Conservation (phyloP, 2,329 filamentous ascomycete genomes). For the Microsporum canis region DNA sequence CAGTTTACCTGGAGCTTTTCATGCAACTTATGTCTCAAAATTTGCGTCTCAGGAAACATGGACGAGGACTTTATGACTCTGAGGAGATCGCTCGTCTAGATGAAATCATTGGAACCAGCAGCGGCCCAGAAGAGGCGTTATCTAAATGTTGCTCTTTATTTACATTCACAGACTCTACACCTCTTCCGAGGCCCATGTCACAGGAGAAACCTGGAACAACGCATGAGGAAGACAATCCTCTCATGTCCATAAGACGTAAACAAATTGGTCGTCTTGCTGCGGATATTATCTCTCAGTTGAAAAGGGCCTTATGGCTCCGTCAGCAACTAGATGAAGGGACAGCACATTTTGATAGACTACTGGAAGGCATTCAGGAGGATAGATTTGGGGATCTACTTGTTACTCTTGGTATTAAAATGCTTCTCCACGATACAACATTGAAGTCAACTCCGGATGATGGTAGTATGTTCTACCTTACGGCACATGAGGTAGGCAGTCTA, state of each 20-base stretch:
- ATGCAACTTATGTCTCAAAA: conserved; percentile 43
- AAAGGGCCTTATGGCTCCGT: conserved; percentile 24
- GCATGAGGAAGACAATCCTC: not conserved
- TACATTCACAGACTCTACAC: not conserved
- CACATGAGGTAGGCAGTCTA: conserved; percentile 9
- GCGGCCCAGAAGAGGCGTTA: conserved; percentile 43
- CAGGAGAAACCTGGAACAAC: not conserved
- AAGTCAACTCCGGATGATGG: conserved; percentile 21
- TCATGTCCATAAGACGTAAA: not conserved
- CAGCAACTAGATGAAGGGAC: conserved; percentile 16
- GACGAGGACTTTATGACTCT: conserved; percentile 18
- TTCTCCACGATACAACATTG: conserved; percentile 16
- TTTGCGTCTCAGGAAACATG: conserved; percentile 30
- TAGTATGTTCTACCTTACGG: conserved; percentile 19
- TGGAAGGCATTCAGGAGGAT: conserved; percentile 19
- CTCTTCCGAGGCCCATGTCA: not conserved
- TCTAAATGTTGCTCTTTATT: conserved; percentile 37
- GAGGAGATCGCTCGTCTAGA: conserved; percentile 33
- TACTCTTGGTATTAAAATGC: conserved; percentile 15
- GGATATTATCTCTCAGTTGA: conserved; percentile 19
- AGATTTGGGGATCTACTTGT: conserved; percentile 23
- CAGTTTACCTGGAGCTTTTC: conserved; percentile 45
- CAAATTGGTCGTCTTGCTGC: conserved; percentile 18
- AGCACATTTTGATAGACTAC: conserved; percentile 22
- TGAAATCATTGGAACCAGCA: conserved; percentile 36